These are phyloP conservation scores for Cladosporium velox DNA, from an alignment of 2,329 filamentous ascomycete genomes.

Conservation along the genomic window DNA sequence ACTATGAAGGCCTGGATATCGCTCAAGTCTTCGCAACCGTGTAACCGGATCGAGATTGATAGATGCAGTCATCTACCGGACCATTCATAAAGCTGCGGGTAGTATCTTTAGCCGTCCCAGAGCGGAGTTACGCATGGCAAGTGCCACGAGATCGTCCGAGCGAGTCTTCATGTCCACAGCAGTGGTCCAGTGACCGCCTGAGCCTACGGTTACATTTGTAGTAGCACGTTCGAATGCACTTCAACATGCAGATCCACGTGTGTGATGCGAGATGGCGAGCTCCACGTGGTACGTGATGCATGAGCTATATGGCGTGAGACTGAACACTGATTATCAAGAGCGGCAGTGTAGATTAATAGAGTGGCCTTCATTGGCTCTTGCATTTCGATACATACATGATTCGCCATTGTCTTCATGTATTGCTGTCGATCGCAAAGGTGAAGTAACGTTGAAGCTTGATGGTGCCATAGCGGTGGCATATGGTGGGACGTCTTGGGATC, in stretches of 20 bases:
- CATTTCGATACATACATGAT: background rate
- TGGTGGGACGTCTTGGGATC: background rate
- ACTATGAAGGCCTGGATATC: too few relatives aligned
- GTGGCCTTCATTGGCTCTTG: background rate
- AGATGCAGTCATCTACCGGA: background rate
- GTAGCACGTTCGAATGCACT: background rate
- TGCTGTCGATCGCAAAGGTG: background rate
- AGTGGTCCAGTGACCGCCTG: too few relatives aligned
- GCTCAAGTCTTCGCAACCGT: too few relatives aligned
- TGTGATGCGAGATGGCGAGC: background rate
- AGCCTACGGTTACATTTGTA: too few relatives aligned
- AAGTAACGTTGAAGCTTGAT: background rate
- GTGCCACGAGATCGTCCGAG: background rate
- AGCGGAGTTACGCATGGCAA: background rate
- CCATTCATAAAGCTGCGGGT: background rate
- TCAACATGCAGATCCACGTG: background rate
- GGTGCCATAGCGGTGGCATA: background rate
- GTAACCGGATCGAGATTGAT: background rate
- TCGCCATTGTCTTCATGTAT: background rate
- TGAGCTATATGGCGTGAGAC: slow-evolving; percentile 2
- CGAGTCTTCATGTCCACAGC: background rate
- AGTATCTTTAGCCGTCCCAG: background rate
- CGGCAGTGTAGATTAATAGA: background rate
- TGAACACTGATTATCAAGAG: background rate
- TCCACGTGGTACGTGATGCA: background rate